A percentile compares a stretch with the other conserved stretches of the same genome.
Evolutionary conservation across 1,139 yeast genomes (phyloP).

Genomic region (Kodamaea anthophila): DNA sequence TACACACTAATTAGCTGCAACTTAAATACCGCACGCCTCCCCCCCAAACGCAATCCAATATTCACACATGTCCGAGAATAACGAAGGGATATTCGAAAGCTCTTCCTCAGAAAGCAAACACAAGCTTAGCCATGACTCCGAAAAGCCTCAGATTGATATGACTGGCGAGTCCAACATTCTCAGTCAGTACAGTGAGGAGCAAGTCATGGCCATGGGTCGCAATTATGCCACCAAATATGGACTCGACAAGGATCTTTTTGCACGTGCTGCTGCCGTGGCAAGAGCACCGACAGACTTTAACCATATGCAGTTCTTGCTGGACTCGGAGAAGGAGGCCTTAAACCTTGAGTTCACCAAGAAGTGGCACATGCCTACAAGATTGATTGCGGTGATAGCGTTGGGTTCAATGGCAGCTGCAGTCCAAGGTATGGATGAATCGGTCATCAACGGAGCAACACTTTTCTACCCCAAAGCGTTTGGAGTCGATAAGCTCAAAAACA

Average conservation of each 20-base stretch:
- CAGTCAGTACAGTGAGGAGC: slow-evolving; percentile 55
- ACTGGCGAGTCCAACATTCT: slow-evolving; percentile 40
- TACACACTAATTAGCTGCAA: no score
- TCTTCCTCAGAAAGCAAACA: slow-evolving; percentile 4
- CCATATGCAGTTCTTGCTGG: slow-evolving; percentile 50
- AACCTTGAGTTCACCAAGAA: slow-evolving; percentile 53
- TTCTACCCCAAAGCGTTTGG: slow-evolving; percentile 54
- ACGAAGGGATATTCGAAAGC: slow-evolving; percentile 7
- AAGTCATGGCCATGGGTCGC: slow-evolving; percentile 67
- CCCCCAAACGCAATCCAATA: no score
- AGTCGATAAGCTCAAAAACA: slow-evolving; percentile 35
- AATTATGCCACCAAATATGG: slow-evolving; percentile 57
- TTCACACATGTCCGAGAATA: no score
- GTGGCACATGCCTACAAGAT: slow-evolving; percentile 58
- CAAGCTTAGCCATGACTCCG: slow-evolving; percentile 2
- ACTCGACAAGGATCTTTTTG: slow-evolving; percentile 61
- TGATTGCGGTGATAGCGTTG: slow-evolving; percentile 60
- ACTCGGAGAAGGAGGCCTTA: slow-evolving; percentile 54
- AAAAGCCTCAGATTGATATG: neutral
- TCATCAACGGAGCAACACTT: slow-evolving; percentile 75
- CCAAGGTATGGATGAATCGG: slow-evolving; percentile 92
- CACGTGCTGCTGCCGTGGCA: slow-evolving; percentile 72
- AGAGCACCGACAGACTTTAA: slow-evolving; percentile 56
- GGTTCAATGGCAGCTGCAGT: slow-evolving; percentile 88
- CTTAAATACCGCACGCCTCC: no score